phyloP scores from a whole-genome alignment of 2,329 filamentous ascomycete genomes.

The Gnomoniopsis sp. region DNA sequence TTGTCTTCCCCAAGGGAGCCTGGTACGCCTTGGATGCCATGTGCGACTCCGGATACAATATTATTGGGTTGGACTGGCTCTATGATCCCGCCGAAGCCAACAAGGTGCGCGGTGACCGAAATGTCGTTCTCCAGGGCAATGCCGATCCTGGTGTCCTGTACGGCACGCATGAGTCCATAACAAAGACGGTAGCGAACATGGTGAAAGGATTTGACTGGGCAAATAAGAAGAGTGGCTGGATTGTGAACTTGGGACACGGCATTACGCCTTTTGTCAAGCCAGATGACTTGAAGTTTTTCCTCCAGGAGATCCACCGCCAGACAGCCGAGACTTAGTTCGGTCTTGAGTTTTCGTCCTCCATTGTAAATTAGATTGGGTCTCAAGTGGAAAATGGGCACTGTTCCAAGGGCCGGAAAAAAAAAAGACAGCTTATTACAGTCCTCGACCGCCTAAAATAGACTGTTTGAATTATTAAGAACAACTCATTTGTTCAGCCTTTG shows the following conservation, averaged over 20 bases:
- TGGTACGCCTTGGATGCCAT: slow-evolving; percentile 91
- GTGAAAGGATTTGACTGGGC: slow-evolving; percentile 75
- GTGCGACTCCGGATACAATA: slow-evolving; percentile 86
- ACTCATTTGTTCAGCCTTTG: too few species aligned
- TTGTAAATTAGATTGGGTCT: neutral
- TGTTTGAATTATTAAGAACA: neutral
- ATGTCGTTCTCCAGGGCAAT: slow-evolving; percentile 84
- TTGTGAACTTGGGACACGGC: slow-evolving; percentile 92
- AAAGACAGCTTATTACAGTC: neutral
- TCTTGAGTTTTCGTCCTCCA: neutral
- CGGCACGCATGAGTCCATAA: slow-evolving; percentile 77
- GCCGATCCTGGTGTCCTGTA: slow-evolving; percentile 93
- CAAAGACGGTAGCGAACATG: slow-evolving; percentile 78
- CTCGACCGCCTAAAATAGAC: neutral
- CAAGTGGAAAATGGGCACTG: neutral
- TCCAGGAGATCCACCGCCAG: slow-evolving; percentile 81
- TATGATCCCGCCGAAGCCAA: slow-evolving; percentile 84
- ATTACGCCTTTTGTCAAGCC: slow-evolving; percentile 95
- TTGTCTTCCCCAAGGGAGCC: slow-evolving; percentile 95
- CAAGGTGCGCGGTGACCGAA: slow-evolving; percentile 70
- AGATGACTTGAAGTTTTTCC: slow-evolving; percentile 89
- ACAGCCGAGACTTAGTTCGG: slow-evolving; percentile 38
- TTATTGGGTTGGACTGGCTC: slow-evolving; percentile 93
- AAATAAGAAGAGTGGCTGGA: slow-evolving; percentile 87
- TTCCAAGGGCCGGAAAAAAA: neutral